Conservation (phyloP, 768 basidiomycete species). For the Mycena latifolia region DNA sequence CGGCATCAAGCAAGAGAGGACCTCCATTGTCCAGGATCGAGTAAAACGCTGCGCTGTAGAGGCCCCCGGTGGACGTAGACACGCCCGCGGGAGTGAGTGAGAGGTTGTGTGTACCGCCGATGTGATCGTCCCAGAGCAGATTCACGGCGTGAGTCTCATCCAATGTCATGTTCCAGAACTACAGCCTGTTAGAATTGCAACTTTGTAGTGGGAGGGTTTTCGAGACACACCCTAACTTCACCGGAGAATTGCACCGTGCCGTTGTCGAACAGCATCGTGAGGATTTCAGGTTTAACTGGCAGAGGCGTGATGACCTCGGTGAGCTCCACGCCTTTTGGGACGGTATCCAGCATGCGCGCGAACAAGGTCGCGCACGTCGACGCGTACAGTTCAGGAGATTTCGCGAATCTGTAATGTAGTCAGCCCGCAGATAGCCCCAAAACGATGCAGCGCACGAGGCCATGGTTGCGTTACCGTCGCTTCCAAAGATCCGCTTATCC, state of each 20-base stretch:
- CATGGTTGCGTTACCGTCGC: slow-evolving; percentile 52
- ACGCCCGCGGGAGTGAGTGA: background rate
- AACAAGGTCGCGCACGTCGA: too few species aligned
- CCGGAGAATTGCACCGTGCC: slow-evolving; percentile 3
- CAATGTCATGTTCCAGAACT: slow-evolving; percentile 17
- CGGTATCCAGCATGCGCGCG: slow-evolving; percentile 20
- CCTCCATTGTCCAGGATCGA: background rate
- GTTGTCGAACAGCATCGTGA: background rate
- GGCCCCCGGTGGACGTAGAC: background rate
- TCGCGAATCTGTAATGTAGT: background rate
- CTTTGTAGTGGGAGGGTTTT: background rate
- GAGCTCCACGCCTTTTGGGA: slow-evolving; percentile 12
- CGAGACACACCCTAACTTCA: slow-evolving; percentile 13
- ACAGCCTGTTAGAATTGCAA: slow-evolving; percentile 2
- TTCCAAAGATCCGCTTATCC: slow-evolving; percentile 50
- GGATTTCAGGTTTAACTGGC: background rate
- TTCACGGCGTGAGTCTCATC: background rate
- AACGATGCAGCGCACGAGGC: slow-evolving; percentile 36
- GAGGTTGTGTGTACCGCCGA: background rate
- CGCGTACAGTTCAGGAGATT: slow-evolving; percentile 5
- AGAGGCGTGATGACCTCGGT: slow-evolving; percentile 17
- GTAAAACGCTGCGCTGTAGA: slow-evolving; percentile 3
- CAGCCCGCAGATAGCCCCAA: background rate
- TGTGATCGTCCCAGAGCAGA: slow-evolving; percentile 18
- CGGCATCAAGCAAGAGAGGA: background rate